Evolutionary conservation across 2,329 filamentous ascomycete genomes (phyloP), one percentile per base, ranked within the genome.

Genomic region (Endoconidiophora laricicola): DNA sequence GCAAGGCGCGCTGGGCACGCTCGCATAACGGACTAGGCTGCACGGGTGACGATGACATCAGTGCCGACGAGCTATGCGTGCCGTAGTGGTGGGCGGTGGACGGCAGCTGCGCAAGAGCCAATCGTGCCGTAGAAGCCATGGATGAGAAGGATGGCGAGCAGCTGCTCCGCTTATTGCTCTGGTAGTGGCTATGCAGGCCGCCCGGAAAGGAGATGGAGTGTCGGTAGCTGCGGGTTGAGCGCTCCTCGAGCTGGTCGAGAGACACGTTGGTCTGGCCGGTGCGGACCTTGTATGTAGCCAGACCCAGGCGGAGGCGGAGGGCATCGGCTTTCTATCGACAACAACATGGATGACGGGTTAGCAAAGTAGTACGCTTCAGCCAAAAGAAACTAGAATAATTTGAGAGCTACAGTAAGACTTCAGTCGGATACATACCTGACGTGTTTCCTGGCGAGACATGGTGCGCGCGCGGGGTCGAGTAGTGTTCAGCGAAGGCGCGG

Each of bases 261-360:
- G 81, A 79, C 24, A 83, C 70, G 52, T 74, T 66, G 49, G 78
- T 73, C 63, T 88, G 83, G 53, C 82, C 78, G 2, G 83, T 87
- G 52, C 72, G 73, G 56, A 88, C 69, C 64, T 87, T 87, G 69
- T 86, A 87, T 59, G 74, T 74, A 12, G 81, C 83, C 18, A 86
- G 72, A 24, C 74, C 71, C 14, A 88, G 73, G n/a, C 82, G 74
- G 7, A 85, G 70, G 47, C 73, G 73, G 42, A 87, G 68, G 45
- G 78, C 74, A 59, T 82, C 74, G 18, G 78, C 79, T 63, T 75
- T 73, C 72, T 83, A 61, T 48, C 50, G 33, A 3, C n/a, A n/a
- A 20, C 26, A 36, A 23, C 14, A 42, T 45, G 16, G n/a, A 26
- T 33, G 18, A 51, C 53, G 44, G 37, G 39, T 52, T 44, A 51